phyloP scores from a whole-genome alignment of 2,329 filamentous ascomycete genomes.

The Colletotrichum filicis region DNA sequence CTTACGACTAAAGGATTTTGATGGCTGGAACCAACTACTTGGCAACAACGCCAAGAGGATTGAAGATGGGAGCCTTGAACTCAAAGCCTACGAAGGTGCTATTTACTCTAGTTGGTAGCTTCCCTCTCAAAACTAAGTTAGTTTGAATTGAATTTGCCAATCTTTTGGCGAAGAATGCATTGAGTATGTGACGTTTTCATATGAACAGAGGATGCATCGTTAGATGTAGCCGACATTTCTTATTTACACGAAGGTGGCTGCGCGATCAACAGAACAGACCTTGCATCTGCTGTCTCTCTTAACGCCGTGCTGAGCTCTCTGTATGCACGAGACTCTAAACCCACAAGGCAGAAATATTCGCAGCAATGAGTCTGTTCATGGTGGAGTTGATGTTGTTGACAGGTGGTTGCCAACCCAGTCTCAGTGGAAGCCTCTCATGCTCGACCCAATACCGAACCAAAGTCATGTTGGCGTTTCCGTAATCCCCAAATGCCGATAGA shows the following conservation, averaged over 20 bases:
- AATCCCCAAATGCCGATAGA: conserved; percentile 7
- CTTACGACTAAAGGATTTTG: neutral
- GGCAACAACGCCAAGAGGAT: neutral
- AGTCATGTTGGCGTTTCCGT: neutral
- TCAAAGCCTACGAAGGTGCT: neutral
- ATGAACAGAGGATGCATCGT: neutral
- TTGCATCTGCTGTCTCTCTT: neutral
- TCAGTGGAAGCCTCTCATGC: conserved; percentile 9
- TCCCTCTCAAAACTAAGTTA: no score
- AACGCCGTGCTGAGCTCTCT: neutral
- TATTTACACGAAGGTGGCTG: neutral
- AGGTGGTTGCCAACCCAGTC: neutral
- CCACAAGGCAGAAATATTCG: conserved; percentile 8
- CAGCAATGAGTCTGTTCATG: conserved; percentile 10
- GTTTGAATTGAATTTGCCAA: no score
- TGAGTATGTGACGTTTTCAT: neutral
- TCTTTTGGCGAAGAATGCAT: neutral
- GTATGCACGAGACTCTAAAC: neutral
- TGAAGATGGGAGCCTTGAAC: neutral
- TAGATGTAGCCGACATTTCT: neutral
- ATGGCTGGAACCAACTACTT: neutral
- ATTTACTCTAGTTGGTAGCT: neutral
- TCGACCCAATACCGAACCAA: conserved; percentile 12
- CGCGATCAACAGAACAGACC: neutral
- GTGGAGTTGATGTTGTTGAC: neutral